These are phyloP conservation scores for Pholiota adiposa DNA, from an alignment of 1,284 basidiomycete species.

Conservation along the genomic window DNA sequence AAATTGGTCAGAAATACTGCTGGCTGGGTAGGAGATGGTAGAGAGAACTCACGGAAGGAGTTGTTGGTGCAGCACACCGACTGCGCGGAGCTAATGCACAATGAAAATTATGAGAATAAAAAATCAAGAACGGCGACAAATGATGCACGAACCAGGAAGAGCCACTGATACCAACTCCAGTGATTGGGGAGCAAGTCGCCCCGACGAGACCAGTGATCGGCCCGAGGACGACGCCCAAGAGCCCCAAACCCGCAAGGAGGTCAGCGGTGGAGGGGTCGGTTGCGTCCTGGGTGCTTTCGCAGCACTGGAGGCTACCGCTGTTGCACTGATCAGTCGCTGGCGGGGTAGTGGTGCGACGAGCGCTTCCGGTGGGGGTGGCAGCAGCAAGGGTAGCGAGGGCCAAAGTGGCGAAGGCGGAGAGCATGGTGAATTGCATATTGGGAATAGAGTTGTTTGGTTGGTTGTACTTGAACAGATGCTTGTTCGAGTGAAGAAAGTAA, in stretches of 20 bases:
- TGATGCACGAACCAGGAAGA: slow-evolving; percentile 23
- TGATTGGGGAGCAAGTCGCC: slow-evolving; percentile 29
- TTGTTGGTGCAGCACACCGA: slow-evolving; percentile 32
- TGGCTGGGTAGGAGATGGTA: neutral
- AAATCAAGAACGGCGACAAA: neutral
- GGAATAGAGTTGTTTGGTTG: neutral
- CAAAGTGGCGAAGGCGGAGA: neutral
- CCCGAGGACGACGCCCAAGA: slow-evolving; percentile 26
- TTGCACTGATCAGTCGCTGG: slow-evolving; percentile 30
- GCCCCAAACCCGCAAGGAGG: slow-evolving; percentile 25
- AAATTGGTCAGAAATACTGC: neutral
- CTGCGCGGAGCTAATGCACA: slow-evolving; percentile 21
- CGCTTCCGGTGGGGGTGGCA: neutral
- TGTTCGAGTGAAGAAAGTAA: neutral
- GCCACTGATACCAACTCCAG: slow-evolving; percentile 22
- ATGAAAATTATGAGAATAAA: neutral
- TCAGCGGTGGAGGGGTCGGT: slow-evolving; percentile 1
- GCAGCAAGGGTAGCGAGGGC: neutral
- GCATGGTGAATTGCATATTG: neutral
- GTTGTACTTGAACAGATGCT: neutral
- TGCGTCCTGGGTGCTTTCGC: slow-evolving; percentile 21
- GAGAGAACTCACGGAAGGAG: slow-evolving; percentile 20
- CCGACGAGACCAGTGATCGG: slow-evolving; percentile 26
- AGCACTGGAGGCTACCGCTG: slow-evolving; percentile 32
- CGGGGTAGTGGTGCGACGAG: neutral